A percentile compares a stretch with the other conserved stretches of the same genome.
Conservation (phyloP, 129 eudicot species). For the Rutidosis leptorrhynchoides region DNA sequence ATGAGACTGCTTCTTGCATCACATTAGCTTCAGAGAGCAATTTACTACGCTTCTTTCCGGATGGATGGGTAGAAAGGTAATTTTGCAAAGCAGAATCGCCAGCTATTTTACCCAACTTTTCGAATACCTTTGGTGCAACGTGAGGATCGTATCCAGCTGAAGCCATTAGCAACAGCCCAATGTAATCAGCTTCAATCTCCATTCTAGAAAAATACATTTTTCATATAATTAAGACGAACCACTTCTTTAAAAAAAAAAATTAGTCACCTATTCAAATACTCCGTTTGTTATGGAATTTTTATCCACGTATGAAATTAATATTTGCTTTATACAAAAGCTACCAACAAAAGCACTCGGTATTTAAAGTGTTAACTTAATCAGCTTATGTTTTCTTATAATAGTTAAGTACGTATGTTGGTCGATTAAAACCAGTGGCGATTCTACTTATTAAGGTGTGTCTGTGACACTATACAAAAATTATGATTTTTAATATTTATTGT, state of each 20-base stretch:
- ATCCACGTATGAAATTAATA: background rate
- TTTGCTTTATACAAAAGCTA: background rate
- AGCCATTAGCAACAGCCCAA: constrained; percentile 71
- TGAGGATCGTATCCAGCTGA: constrained; percentile 92
- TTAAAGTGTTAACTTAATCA: background rate
- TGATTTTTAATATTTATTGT: no score
- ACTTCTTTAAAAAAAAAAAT: background rate
- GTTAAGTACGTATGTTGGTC: background rate
- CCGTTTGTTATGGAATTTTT: background rate
- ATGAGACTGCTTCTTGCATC: constrained; percentile 30
- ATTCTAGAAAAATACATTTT: constrained; percentile 44
- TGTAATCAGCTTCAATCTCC: constrained; percentile 98
- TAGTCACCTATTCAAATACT: background rate
- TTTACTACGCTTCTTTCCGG: constrained; percentile 80
- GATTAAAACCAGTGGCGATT: no score
- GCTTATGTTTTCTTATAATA: background rate
- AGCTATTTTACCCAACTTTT: constrained; percentile 61
- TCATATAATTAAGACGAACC: constrained; percentile 1
- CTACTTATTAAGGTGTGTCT: no score
- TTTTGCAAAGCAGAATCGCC: constrained; percentile 69
- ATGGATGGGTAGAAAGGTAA: constrained; percentile 91
- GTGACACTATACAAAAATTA: no score
- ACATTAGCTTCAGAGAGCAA: constrained; percentile 67
- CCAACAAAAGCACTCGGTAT: background rate
- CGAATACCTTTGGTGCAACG: constrained; percentile 71